Evolutionary conservation across 768 basidiomycete genomes (phyloP).

Genomic region (Kockovaella imperatae): DNA sequence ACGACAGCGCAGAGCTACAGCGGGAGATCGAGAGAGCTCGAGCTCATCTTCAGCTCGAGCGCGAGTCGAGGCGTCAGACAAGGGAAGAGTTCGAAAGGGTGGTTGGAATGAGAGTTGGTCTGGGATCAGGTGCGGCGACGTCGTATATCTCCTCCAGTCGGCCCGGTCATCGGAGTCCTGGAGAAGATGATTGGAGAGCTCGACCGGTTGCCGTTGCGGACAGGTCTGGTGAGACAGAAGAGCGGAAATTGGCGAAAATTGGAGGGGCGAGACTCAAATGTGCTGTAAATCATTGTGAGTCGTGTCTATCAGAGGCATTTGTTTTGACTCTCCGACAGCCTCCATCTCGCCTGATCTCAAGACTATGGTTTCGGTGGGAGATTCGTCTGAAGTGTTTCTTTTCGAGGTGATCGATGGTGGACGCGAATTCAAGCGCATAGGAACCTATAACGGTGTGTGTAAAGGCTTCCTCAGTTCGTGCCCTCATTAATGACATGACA

Average conservation of each 20-base stretch:
- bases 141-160: not conserved
- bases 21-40: slow-evolving; percentile 7
- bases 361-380: slow-evolving; percentile 80
- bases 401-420: slow-evolving; percentile 65
- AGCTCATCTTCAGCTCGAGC: slow-evolving; percentile 4
- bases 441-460: slow-evolving; percentile 50
- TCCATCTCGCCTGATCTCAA: slow-evolving; percentile 83
- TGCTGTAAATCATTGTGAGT: slow-evolving; percentile 43
- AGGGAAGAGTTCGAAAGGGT: slow-evolving; percentile 15
- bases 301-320: not conserved
- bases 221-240: slow-evolving; percentile 1
- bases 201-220: not conserved
- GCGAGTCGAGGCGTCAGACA: slow-evolving; percentile 3
- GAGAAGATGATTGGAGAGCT: too few species aligned
- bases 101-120: slow-evolving; percentile 14
- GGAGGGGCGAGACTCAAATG: slow-evolving; percentile 34
- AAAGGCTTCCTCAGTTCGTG: not conserved
- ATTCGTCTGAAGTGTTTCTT: slow-evolving; percentile 76
- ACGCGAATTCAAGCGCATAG: slow-evolving; percentile 56
- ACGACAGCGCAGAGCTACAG: slow-evolving; percentile 2
- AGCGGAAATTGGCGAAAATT: slow-evolving; percentile 26
- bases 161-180: not conserved
- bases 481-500: slow-evolving; percentile 3
- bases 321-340: slow-evolving; percentile 49
- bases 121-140: not conserved